These are phyloP conservation scores for Lonicera japonica DNA, from an alignment of 129 eudicot genomes.

Conservation along the genomic window DNA sequence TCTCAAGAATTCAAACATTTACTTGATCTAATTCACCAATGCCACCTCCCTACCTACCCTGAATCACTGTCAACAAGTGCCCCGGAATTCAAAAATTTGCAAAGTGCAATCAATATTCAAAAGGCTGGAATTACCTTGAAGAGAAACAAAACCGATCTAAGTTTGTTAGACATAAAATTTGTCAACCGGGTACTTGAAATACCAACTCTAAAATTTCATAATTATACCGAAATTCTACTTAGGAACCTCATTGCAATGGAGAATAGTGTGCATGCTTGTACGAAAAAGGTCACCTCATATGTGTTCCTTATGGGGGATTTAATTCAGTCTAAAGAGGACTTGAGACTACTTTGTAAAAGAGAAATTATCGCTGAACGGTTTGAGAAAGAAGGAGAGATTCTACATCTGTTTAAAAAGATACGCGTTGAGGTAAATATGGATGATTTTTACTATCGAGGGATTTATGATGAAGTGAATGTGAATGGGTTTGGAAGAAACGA, in stretches of 20 bases:
- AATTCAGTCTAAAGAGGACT: slow-evolving; percentile 35
- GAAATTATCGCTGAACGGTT: slow-evolving; percentile 23
- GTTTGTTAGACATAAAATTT: slow-evolving; percentile 36
- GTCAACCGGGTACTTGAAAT: slow-evolving; percentile 29
- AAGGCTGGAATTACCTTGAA: slow-evolving; percentile 28
- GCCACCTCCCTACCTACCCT: slow-evolving; percentile 39
- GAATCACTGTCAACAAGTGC: neutral
- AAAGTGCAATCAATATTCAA: slow-evolving; percentile 20
- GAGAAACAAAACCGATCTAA: slow-evolving; percentile 12
- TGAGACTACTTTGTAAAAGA: slow-evolving; percentile 24
- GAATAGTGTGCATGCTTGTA: slow-evolving; percentile 21
- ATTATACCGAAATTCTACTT: slow-evolving; percentile 37
- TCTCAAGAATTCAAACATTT: slow-evolving; percentile 42
- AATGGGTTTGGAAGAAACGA: slow-evolving; percentile 1
- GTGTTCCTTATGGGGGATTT: slow-evolving; percentile 39
- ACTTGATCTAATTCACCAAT: slow-evolving; percentile 60
- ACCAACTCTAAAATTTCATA: slow-evolving; percentile 42
- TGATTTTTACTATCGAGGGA: slow-evolving; percentile 36
- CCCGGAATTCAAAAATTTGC: neutral
- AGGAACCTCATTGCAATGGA: slow-evolving; percentile 68
- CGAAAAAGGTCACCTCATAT: slow-evolving; percentile 59
- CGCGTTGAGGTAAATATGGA: slow-evolving; percentile 15
- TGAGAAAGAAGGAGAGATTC: slow-evolving; percentile 28
- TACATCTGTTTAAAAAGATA: slow-evolving; percentile 26
- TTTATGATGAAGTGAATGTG: slow-evolving; percentile 14